Base-by-base conservation (phyloP, 1,139 yeast species). In the Eremothecium gossypii region DNA sequence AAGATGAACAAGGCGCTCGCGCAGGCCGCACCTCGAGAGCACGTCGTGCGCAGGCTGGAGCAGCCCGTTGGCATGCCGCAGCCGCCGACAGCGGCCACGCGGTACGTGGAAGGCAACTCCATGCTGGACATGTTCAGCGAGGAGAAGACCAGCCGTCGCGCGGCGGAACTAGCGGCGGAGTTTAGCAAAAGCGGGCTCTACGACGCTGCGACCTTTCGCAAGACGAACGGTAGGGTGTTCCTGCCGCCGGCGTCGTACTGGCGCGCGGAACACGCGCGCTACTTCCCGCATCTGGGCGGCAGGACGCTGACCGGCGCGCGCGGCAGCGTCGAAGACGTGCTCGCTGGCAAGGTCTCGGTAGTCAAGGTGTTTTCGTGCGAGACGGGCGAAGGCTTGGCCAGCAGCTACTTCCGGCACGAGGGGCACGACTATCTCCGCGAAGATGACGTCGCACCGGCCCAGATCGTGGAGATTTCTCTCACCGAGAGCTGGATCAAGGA, bases 161-260 rank as follows among this genome's bases (percentile, higher is more conserved):
- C 69, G 51, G 74, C 61, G 63, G 86, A 70, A 47, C 65, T 84
- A 46, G 87, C 84, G 54, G 73, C 77, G 46, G 96, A 87, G 60
- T 74, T 87, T 50, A 77, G 84, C 31, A 85, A 82, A 55, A 83
- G 95, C n/a, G 87, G 93, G 23, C 79, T 86, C 69, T 81, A 82
- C 53, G 95, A 87, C 52, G 72, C 86, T 51, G 82, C 84, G 55
- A 79, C 84, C 1, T 89, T 79, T 59, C 70, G 82, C 41, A 81
- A 81, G 52, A 83, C 93, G 2, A 76, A 79, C 36, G 97, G 97
- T 30, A 86, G 87, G 64, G 71, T 87, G 50, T 91, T 87, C 66
- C 68, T 74, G 12, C 78, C 95, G 0, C 97, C 97, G 1, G 68
- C 73, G 9, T 76, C 89, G 1, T 81, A 75, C 51, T 87, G 91